Evolutionary conservation across 2,329 filamentous ascomycete genomes (phyloP), one percentile per base, ranked within the genome.

Genomic region (Elsinoe necatrix): DNA sequence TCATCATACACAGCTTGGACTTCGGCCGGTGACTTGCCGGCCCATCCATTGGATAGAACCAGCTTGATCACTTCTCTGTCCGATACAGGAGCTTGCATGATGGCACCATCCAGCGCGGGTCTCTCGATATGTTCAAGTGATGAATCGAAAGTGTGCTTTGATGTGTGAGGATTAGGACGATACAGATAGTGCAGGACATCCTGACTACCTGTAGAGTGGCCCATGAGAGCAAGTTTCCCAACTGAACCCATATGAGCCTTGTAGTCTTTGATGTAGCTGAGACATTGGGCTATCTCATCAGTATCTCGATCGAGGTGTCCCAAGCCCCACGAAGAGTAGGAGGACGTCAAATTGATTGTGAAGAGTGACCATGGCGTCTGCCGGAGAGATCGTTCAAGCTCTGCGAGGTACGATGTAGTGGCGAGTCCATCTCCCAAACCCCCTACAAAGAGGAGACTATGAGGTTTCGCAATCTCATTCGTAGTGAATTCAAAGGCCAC

Each of bases 261-360:
- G 27, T 29, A 29, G 9, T 29, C 27, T 29, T 9, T 29, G 9
- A 29, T 29, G 27, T 29, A 29, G 27, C 9, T 29, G 4, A 29
- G 27, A 9, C 27, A 29, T 29, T 29, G 27, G 9, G 27, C 27
- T 4, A 29, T 65, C 59, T 71, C 69, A 54, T 71, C 64, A 7
- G 67, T 69, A 57, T 71, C 69, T 58, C 69, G 62, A 56, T 70
- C 69, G 6, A 71, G 67, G 59, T 70, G 67, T 16, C 68, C 68
- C 1, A 69, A 62, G n/a, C 69, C 69, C 68, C 69, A 71, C 56
- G 67, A 61, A 54, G 64, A 62, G 54, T 69, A 67, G 16, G 63
- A 63, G 1, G 63, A 63, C 14, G 60, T 58, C 27, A 63, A 31
- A 43, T 58, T 63, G 16, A 63, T 37, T 4, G 61, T 58, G 59